These are phyloP conservation scores for Cotoneaster glaucophyllus DNA, from an alignment of 306 rosid genomes.

Conservation along the genomic window DNA sequence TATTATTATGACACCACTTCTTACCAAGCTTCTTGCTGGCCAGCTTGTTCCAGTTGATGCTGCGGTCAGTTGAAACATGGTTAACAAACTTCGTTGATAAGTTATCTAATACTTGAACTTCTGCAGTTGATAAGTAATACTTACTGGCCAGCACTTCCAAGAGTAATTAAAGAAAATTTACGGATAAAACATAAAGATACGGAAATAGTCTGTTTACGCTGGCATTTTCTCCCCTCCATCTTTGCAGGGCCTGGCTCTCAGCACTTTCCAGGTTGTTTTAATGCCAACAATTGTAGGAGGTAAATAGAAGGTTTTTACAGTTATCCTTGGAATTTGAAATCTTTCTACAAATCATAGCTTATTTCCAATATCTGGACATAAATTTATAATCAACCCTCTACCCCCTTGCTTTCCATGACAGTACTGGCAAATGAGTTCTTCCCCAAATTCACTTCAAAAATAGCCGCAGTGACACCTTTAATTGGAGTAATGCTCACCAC, in stretches of 20 bases:
- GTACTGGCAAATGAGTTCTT: constrained; percentile 87
- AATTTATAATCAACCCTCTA: constrained; percentile 6
- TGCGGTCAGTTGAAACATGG: constrained; percentile 50
- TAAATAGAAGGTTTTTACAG: constrained; percentile 34
- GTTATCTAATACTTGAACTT: neutral
- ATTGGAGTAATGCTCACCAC: constrained; percentile 90
- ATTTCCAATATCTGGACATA: constrained; percentile 8
- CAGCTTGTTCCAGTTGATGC: constrained; percentile 97
- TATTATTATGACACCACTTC: constrained; percentile 85
- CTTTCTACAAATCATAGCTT: neutral
- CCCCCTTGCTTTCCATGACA: constrained; percentile 37
- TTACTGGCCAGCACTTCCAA: neutral
- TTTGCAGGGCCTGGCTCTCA: constrained; percentile 75
- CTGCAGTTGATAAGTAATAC: neutral
- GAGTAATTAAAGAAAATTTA: no score
- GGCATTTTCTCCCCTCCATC: constrained; percentile 10
- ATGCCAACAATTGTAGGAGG: constrained; percentile 90
- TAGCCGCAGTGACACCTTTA: constrained; percentile 61
- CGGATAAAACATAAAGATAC: no score
- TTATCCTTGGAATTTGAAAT: constrained; percentile 7
- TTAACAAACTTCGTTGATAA: neutral
- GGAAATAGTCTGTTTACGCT: neutral
- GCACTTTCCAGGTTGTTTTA: constrained; percentile 97
- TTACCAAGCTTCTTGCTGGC: constrained; percentile 92
- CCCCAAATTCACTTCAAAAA: constrained; percentile 89